These are phyloP conservation scores for Poa pratensis DNA, from an alignment of 176 grass and related monocot species.

Conservation along the genomic window DNA sequence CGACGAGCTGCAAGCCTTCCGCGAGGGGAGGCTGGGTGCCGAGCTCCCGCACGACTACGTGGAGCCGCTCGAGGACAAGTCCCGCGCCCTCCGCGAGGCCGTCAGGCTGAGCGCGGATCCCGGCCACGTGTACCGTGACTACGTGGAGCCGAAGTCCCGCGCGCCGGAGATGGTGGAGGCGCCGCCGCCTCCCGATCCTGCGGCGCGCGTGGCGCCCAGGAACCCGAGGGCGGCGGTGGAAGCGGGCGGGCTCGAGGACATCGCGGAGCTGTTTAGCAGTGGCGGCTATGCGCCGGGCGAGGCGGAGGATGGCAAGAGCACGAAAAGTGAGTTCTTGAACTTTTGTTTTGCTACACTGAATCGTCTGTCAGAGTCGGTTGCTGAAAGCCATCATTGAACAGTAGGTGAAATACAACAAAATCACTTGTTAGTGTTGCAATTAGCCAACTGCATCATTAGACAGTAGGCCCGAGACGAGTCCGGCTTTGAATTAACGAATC, in stretches of 20 bases:
- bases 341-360: neutral
- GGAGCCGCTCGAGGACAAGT: neutral
- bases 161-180: conserved; percentile 41
- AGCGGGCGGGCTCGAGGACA: conserved; percentile 58
- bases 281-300: conserved; percentile 44
- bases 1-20: conserved; percentile 59
- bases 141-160: neutral
- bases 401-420: neutral
- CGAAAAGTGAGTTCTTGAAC: conserved; percentile 49
- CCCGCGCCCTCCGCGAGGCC: neutral
- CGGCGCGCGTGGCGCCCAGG: conserved; percentile 71
- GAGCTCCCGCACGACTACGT: neutral
- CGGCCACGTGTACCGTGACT: neutral
- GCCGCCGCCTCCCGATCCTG: conserved; percentile 41
- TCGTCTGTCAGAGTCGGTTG: neutral
- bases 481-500: no score
- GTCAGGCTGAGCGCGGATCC: neutral
- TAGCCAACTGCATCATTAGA: no score
- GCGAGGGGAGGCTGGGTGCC: conserved; percentile 52
- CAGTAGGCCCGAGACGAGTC: no score
- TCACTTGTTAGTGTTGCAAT: neutral
- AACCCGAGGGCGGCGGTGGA: conserved; percentile 68
- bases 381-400: neutral
- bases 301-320: conserved; percentile 47
- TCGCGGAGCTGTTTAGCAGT: conserved; percentile 70